These are phyloP conservation scores for Angophora floribunda DNA, from an alignment of 345 rosid species.

Conservation along the genomic window DNA sequence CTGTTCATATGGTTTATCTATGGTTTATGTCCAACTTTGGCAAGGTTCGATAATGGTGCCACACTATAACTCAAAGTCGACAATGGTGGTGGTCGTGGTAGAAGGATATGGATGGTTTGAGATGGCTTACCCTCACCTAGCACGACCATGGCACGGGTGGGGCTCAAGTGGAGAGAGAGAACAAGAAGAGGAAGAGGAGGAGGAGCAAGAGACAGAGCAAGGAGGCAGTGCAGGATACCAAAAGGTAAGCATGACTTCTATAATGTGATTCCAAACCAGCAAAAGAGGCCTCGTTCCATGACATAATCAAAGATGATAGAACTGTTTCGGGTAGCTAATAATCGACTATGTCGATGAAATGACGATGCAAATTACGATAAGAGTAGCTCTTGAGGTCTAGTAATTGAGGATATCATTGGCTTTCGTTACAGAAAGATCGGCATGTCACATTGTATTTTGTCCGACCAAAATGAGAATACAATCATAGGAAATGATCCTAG, in stretches of 20 bases:
- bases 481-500: too few relatives aligned
- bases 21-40: background rate
- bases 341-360: background rate
- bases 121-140: slow-evolving; percentile 43
- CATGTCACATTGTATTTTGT: too few relatives aligned
- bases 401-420: background rate
- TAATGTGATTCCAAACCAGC: background rate
- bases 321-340: background rate
- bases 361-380: background rate
- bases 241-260: background rate
- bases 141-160: background rate
- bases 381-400: background rate
- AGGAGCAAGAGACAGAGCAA: background rate
- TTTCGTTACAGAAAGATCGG: background rate
- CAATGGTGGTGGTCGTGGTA: slow-evolving; percentile 11
- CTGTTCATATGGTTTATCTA: background rate
- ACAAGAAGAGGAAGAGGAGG: background rate
- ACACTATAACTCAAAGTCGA: slow-evolving; percentile 27
- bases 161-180: background rate
- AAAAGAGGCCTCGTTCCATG: background rate
- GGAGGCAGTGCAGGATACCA: background rate
- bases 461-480: too few relatives aligned
- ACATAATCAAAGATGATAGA: background rate
- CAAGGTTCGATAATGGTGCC: slow-evolving; percentile 41
- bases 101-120: slow-evolving; percentile 34